Evolutionary conservation across 371 early-diverging fungal genomes (phyloP), one percentile per base, ranked within the genome.

Genomic region (Apophysomyces elegans): DNA sequence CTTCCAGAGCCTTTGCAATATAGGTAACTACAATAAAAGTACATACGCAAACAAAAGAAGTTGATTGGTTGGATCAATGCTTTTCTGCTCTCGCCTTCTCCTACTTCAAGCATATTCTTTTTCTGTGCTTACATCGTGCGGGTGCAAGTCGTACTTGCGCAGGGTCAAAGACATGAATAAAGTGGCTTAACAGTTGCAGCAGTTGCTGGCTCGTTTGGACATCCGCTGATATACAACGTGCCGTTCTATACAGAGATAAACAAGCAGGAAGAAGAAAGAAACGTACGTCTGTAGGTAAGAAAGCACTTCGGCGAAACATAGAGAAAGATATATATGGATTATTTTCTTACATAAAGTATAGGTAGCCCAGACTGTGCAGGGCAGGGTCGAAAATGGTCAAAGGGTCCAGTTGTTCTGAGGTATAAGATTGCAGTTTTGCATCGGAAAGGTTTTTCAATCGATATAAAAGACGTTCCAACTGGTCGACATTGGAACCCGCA

Each of bases 321-420:
- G 46, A 45, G 13, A 45, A 21, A n/a, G 13, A 35, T 18, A 18
- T 26, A 26, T 26, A 26, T 46, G 54, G 39, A 62, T 65, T 57
- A 6, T 16, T 8, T 44, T 57, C 81, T 72, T 83, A 85, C 85
- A 92, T 75, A 50, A 91, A 86, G 63, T 79, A 83, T 5, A 86
- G 70, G 67, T 86, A 92, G 37, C 81, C 85, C 16, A 89, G 70
- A 36, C 86, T 84, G 60, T 86, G 78, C 4, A 41, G 32, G 7
- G 62, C 65, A 32, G 89, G 89, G 60, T 86, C 77, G 41, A 92
- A 71, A 12, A 78, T 64, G n/a, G 78, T 80, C 6, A 90, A 64
- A 5, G 90, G 90, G 72, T 90, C 89, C 5, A 67, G 61, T 39
- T 79, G 74, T 37, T 78, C 80, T 11, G 76, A 61, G 7, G 84